phyloP scores from a whole-genome alignment of 352 stramenopile genomes.

The Thalassiosira livingstoniorum region DNA sequence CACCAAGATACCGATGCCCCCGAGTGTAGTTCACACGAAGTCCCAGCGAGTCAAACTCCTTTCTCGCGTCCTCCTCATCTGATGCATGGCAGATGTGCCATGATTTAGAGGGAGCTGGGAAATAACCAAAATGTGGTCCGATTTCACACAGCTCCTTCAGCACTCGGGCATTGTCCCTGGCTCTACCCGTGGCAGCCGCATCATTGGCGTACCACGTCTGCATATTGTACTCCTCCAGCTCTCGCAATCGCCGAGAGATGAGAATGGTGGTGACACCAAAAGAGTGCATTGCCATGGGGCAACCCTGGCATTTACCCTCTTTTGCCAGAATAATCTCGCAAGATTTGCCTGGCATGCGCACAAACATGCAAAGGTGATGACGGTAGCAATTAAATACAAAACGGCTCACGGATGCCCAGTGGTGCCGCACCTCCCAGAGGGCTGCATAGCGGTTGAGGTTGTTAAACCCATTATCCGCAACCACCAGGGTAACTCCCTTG shows the following conservation, averaged over 20 bases:
- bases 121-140: constrained; percentile 23
- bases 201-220: constrained; percentile 56
- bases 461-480: constrained; percentile 34
- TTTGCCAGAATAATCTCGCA: not conserved
- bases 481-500: constrained; percentile 9
- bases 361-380: not conserved
- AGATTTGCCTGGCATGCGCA: not conserved
- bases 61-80: constrained; percentile 11
- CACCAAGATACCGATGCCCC: constrained; percentile 37
- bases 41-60: constrained; percentile 2
- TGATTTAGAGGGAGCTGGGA: constrained; percentile 1
- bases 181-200: not conserved
- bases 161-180: not conserved
- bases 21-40: constrained; percentile 22
- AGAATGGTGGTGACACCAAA: constrained; percentile 39
- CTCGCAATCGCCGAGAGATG: constrained; percentile 12
- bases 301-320: constrained; percentile 34
- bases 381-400: constrained; percentile 48
- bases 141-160: constrained; percentile 9
- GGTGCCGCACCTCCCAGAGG: constrained; percentile 14
- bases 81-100: constrained; percentile 9
- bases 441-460: constrained; percentile 14
- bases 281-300: constrained; percentile 31
- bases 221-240: not conserved
- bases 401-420: not conserved